Evolutionary conservation across 1,284 basidiomycete genomes (phyloP).

Genomic region (Ceratobasidium sp.): DNA sequence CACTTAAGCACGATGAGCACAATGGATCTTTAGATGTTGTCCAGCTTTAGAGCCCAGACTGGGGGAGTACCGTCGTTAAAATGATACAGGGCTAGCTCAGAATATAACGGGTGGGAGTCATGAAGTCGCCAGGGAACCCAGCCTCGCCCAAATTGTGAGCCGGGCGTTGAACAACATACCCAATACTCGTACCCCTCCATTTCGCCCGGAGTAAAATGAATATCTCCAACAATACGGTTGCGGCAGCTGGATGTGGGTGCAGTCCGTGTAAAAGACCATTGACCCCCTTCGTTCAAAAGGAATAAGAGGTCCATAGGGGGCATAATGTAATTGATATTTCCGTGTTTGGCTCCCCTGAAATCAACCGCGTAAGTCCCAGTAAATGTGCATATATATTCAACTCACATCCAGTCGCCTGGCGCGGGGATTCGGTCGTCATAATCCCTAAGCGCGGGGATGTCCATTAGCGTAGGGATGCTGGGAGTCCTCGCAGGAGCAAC

Average conservation of each 20-base stretch:
- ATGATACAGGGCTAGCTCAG: background rate
- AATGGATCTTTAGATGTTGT: too few species aligned
- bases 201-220: background rate
- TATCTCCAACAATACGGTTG: background rate
- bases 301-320: background rate
- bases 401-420: background rate
- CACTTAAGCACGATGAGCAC: too few species aligned
- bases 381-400: background rate
- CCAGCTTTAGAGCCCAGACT: background rate
- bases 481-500: too few species aligned
- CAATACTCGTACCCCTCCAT: background rate
- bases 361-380: too few species aligned
- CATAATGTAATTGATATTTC: background rate
- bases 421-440: background rate
- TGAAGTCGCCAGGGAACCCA: background rate
- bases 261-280: background rate
- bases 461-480: background rate
- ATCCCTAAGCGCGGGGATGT: background rate
- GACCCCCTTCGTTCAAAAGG: background rate
- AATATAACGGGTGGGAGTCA: background rate
- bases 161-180: background rate
- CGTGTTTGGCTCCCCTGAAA: background rate
- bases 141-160: background rate
- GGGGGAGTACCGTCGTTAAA: background rate
- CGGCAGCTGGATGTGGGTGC: background rate